Evolutionary conservation across 495 filamentous ascomycete species (phyloP), one percentile per base, ranked within the genome.

Genomic region (Chaetomium cochliodes): DNA sequence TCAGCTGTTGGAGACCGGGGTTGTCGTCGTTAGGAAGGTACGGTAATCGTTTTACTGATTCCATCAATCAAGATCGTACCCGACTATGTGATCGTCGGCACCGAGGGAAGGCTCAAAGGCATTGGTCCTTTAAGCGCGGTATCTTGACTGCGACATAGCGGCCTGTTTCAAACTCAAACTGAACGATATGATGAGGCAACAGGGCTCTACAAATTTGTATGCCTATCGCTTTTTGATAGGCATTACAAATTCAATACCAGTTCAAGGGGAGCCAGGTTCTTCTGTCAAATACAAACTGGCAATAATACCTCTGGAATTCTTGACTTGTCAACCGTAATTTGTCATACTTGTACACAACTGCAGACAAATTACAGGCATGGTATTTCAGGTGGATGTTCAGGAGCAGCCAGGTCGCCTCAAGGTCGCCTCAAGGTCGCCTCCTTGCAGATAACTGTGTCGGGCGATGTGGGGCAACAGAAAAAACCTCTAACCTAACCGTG

Each of bases 61-160:
- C 6, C 7, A 5, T 50, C n/a, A 4, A 15, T 47, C 12, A 50
- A 9, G 1, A 50, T 22, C 12, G 59, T 42, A 53, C 33, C 6
- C 3, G 1, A 7, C 39, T 62, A 53, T 33, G 33, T 6, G n/a
- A 61, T 52, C 58, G 39, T 39, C 47, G 5, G 20, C 3, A 42
- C 2, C 2, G 41, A 20, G 57, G 3, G n/a, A 52, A 26, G 2
- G 22, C 49, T 28, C 49, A 53, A 41, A 54, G 22, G 22, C 47
- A 62, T 62, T 62, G 49, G 49, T 16, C 15, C 49, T 52, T 30
- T 28, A 61, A 61, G 58, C 58, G 58, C 58, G 58, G 16, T 25
- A 37, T 16, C 12, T 15, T 23, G 20, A 46, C 37, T 20, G 33
- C 46, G 20, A 20, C 23, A 13, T 9, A 37, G 33, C 54, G 33